Evolutionary conservation across 164 flowering plant species (phyloP).

Genomic region (Aristolochia californica): DNA sequence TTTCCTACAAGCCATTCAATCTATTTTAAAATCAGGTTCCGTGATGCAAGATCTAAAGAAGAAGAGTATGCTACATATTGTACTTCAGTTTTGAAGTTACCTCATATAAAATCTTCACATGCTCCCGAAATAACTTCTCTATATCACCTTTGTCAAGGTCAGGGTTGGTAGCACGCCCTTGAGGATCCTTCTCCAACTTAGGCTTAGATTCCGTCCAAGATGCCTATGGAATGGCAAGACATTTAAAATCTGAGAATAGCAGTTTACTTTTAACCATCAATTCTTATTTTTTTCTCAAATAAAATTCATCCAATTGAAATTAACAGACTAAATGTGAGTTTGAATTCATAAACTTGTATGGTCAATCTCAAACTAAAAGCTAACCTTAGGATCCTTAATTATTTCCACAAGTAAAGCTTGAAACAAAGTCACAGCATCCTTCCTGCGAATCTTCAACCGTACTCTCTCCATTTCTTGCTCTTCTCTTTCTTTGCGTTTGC

Average conservation of each 20-base stretch:
- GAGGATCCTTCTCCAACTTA: conserved; percentile 93
- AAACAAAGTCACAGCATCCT: conserved; percentile 81
- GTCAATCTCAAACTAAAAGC: conserved; percentile 3
- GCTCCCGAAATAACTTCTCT: conserved; percentile 95
- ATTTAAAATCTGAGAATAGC: no score
- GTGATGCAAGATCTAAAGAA: background rate
- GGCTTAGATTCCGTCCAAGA: conserved; percentile 92
- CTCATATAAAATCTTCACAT: conserved; percentile 64
- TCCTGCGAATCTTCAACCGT: conserved; percentile 72
- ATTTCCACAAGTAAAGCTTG: conserved; percentile 94
- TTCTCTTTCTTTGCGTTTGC: conserved; percentile 93
- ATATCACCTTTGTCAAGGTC: conserved; percentile 68
- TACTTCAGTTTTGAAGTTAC: conserved; percentile 22
- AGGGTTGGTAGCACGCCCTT: conserved; percentile 67
- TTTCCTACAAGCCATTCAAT: background rate
- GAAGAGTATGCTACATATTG: background rate
- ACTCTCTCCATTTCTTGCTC: conserved; percentile 97
- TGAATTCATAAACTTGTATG: background rate
- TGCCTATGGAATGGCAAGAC: conserved; percentile 32
- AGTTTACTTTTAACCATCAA: no score
- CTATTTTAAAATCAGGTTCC: background rate
- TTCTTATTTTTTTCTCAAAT: no score
- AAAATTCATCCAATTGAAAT: background rate
- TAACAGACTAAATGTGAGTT: background rate
- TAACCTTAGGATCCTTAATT: conserved; percentile 88